Evolutionary conservation across 352 stramenopile genomes (phyloP), one percentile per base, ranked within the genome.

Genomic region (Phytophthora litchii): DNA sequence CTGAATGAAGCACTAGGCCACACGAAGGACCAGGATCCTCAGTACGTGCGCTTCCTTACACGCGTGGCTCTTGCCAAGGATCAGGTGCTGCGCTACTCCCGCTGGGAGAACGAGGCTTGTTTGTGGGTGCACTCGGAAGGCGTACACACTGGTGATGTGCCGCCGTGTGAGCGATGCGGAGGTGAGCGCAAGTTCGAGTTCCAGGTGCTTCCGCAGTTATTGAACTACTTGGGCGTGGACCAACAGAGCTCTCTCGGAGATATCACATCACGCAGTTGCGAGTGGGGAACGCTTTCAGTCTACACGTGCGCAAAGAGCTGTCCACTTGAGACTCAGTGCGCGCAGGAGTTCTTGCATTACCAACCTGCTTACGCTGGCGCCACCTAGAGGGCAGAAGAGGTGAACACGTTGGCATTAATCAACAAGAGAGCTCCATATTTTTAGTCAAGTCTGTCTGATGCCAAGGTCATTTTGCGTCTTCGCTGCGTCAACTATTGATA

Each of bases 271-370:
- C 79, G 85, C 25, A 87, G 71, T 47, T 86, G 96, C 34, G 93
- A 98, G 57, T 98, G 89, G 88, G 95, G 93, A 25, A 96, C 91
- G 8, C 83, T 98, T 17, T 86, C 74, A 0, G 76, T 98, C 27
- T 98, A 97, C 67, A 98, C 95, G 31, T 98, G 95, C 69, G 84
- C 83, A 3, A 76, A 81, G 37, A 98, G 91, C 72, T 98, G 95
- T 59, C 58, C 69, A 44, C 55, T 89, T n/a, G 67, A 86, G 16
- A 72, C 40, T 8, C 43, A 83, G 17, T 73, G 72, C 16, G 65
- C 64, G 1, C 76, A 94, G 41, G 86, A 95, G 57, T 91, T 86
- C 42, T 32, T 95, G 46, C 81, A 91, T 34, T 91, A 82, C 60
- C 86, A 95, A 74, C 45, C 79, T 12, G 75, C 86, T 0, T 91